Evolutionary conservation across 2,329 filamentous ascomycete species (phyloP).

Genomic region (Arthrobotrys iridis): DNA sequence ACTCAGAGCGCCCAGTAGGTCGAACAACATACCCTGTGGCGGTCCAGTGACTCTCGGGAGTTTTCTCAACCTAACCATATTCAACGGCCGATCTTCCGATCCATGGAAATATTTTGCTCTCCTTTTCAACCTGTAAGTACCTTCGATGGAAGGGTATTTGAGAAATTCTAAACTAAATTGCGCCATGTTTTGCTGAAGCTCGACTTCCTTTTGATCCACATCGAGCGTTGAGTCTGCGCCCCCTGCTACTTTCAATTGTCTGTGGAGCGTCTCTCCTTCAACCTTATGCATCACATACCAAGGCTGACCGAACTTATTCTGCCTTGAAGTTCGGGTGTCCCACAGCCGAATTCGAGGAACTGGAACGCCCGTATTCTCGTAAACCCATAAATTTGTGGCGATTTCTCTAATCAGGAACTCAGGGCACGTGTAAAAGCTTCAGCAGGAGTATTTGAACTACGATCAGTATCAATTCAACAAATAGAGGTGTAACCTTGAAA

Average conservation of each 20-base stretch:
- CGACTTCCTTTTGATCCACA: neutral
- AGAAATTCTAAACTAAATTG: conserved; percentile 30
- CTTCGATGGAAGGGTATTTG: neutral
- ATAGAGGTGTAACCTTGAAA: neutral
- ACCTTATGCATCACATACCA: conserved; percentile 41
- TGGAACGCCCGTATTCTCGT: conserved; percentile 22
- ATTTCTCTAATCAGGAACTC: conserved; percentile 27
- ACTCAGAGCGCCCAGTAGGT: neutral
- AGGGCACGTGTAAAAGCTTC: neutral
- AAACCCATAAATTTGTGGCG: conserved; percentile 33
- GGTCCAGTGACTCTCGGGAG: neutral
- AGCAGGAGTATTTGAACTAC: neutral
- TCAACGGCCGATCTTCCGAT: neutral
- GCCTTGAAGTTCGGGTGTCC: conserved; percentile 18
- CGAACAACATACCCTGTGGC: neutral
- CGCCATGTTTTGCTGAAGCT: conserved; percentile 1
- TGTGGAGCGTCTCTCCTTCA: conserved; percentile 1
- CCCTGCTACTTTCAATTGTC: neutral
- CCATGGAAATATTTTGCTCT: conserved; percentile 25
- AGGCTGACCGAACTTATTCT: conserved; percentile 37
- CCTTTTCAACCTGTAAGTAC: neutral
- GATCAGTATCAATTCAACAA: neutral
- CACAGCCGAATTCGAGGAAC: conserved; percentile 41
- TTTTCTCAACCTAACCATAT: neutral
- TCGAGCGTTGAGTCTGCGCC: neutral